Evolutionary conservation across 2,329 filamentous ascomycete genomes (phyloP), one percentile per base, ranked within the genome.

Genomic region (Fusarium gaditjirri): DNA sequence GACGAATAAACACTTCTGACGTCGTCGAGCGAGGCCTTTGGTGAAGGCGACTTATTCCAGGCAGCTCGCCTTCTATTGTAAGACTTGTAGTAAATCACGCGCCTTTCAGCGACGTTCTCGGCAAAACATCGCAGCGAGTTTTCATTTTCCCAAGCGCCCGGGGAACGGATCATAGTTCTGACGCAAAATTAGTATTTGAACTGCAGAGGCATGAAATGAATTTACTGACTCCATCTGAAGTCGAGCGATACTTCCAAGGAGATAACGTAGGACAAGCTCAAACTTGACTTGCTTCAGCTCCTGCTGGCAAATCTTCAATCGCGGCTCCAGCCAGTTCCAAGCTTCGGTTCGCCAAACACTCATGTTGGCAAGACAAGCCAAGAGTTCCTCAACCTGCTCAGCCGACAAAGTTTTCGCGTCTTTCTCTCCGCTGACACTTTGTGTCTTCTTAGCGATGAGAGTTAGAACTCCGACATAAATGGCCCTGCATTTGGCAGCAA

Each of bases 171-270:
- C 23, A 25, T 23, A 6, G 27, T 36, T 8, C 67, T 70, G 4
- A 6, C 12, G 8, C 1, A 1, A 8, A 1, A 2, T 23, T 11
- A 14, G 29, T 5, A 17, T 5, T 0, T 31, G 7, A 6, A 3
- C 6, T 7, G 1, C n/a, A 3, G 9, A 4, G 0, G 4, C 2
- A 17, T 2, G 2, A 2, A 4, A 16, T 0, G 5, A 2, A 0
- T 4, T 2, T 6, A 41, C 65, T 16, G 5, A 70, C 67, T 29
- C 27, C 6, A 36, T 35, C 14, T 70, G 67, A 8, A 42, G 36
- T 4, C 58, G 27, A 1, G 67, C 65, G 10, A 70, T 50, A 14
- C 60, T 36, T 5, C 65, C 67, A 5, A 70, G 25, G 2, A 70
- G 54, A 5, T 50, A 23, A 1, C 65, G 65, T 2, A 70, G 16